Evolutionary conservation across 768 basidiomycete species (phyloP).

Genomic region (Antrodiella citrinella): DNA sequence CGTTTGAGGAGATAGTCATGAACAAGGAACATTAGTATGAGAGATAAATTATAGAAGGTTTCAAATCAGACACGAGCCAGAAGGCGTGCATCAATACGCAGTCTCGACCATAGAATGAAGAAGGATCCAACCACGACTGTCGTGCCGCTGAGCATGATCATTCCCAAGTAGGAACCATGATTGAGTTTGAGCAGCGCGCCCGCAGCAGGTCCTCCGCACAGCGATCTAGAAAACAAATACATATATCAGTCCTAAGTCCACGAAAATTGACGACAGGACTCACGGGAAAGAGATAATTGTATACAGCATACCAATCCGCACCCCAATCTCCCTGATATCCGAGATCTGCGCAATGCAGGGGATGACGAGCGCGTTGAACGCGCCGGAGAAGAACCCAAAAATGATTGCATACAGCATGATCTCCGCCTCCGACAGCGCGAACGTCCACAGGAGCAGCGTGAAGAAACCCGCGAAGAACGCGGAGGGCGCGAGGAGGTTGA

Average conservation of each 20-base stretch:
- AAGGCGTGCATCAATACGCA: constrained; percentile 35
- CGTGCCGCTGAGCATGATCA: constrained; percentile 54
- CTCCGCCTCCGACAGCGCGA: constrained; percentile 29
- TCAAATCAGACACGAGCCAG: constrained; percentile 26
- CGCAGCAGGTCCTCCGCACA: constrained; percentile 57
- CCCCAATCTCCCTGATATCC: constrained; percentile 48
- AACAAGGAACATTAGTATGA: too few relatives aligned
- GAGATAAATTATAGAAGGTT: too few relatives aligned
- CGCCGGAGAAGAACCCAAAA: constrained; percentile 62
- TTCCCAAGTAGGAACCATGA: constrained; percentile 38
- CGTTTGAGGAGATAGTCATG: too few relatives aligned
- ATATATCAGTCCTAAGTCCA: neutral
- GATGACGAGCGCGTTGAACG: constrained; percentile 59
- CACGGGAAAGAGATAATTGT: constrained; percentile 62
- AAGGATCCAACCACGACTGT: constrained; percentile 52
- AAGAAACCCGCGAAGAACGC: constrained; percentile 57
- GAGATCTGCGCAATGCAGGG: constrained; percentile 66
- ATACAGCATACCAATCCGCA: constrained; percentile 57
- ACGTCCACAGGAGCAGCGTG: constrained; percentile 51
- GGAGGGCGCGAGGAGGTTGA: constrained; percentile 53
- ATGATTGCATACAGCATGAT: constrained; percentile 44
- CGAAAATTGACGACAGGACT: constrained; percentile 27
- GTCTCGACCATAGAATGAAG: constrained; percentile 42
- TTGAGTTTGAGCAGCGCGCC: constrained; percentile 43
- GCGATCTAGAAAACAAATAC: constrained; percentile 26